Percentiles rank a stretch among this genome's conserved stretches.
Conservation (phyloP, 2,329 filamentous ascomycete genomes). For the Aspergillus sp. region DNA sequence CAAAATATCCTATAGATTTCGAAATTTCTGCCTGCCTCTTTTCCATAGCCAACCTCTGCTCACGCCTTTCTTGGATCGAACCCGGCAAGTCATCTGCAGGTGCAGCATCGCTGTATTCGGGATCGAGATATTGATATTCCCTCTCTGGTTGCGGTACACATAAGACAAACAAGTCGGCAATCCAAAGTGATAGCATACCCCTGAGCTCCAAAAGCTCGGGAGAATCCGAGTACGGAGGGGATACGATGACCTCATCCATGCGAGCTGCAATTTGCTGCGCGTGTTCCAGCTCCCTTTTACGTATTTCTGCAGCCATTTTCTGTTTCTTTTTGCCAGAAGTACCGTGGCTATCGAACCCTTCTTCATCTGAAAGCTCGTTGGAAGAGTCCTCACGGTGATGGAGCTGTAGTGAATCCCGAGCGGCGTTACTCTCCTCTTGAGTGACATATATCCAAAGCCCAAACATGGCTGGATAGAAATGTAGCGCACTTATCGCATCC, state of each 20-base stretch:
- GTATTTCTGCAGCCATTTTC: conserved; percentile 29
- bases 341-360: conserved; percentile 14
- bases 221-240: conserved; percentile 62
- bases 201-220: conserved; percentile 60
- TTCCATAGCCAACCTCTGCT: conserved; percentile 27
- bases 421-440: conserved; percentile 50
- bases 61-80: conserved; percentile 23
- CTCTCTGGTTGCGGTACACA: conserved; percentile 19
- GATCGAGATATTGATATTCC: conserved; percentile 8
- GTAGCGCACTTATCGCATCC: conserved; percentile 54
- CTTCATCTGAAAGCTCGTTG: conserved; percentile 25
- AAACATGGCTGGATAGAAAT: conserved; percentile 76
- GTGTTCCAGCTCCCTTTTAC: conserved; percentile 46
- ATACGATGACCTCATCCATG: conserved; percentile 63
- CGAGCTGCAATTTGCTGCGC: conserved; percentile 57
- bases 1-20: conserved; percentile 27
- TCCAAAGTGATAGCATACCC: conserved; percentile 66
- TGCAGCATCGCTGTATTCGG: conserved; percentile 11
- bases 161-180: conserved; percentile 54
- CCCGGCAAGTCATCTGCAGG: conserved; percentile 15
- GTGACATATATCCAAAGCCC: conserved; percentile 71
- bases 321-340: conserved; percentile 28
- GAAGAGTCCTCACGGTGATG: conserved; percentile 12
- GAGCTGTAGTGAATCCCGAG: conserved; percentile 32
- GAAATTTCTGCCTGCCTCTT: conserved; percentile 22